phyloP scores from a whole-genome alignment of 2,329 filamentous ascomycete genomes.

The Hypomyces perniciosus region DNA sequence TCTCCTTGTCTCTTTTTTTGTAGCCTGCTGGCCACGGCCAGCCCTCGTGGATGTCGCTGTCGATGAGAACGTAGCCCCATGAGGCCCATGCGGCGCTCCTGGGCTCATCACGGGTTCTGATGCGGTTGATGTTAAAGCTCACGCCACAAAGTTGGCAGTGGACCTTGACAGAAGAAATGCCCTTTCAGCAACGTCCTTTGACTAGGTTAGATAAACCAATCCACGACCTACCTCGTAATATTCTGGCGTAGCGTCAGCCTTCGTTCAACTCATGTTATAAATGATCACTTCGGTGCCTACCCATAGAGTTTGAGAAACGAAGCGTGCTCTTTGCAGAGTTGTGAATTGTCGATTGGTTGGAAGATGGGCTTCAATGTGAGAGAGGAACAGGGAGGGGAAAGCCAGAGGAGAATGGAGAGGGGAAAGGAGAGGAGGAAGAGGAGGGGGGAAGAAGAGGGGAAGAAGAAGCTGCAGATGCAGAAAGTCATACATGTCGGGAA shows the following conservation, averaged over 20 bases:
- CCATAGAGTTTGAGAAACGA: too few relatives aligned
- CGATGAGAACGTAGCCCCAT: constrained; percentile 6
- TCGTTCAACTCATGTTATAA: too few relatives aligned
- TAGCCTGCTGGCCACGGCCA: neutral
- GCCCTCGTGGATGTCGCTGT: neutral
- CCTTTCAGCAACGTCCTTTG: neutral
- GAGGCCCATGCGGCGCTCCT: constrained; percentile 16
- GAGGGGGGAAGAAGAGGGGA: too few relatives aligned
- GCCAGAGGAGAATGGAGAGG: too few relatives aligned
- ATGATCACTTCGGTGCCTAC: too few relatives aligned
- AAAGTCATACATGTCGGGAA: too few relatives aligned
- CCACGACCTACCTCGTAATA: constrained; percentile 1
- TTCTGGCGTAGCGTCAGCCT: neutral
- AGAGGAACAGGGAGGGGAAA: too few relatives aligned
- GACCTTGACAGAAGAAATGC: constrained; percentile 3
- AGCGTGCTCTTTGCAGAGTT: too few relatives aligned
- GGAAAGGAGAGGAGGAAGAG: too few relatives aligned
- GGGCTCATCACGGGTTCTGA: constrained; percentile 18
- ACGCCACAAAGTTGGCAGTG: constrained; percentile 24
- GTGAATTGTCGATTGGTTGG: too few relatives aligned
- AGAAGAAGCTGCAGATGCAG: too few relatives aligned
- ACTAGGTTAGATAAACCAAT: neutral
- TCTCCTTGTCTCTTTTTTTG: neutral
- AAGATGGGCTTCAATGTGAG: too few relatives aligned
- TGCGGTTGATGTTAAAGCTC: constrained; percentile 24